Evolutionary conservation across 768 basidiomycete genomes (phyloP), one percentile per base, ranked within the genome.

Genomic region (Xerocomellus amylosporus): DNA sequence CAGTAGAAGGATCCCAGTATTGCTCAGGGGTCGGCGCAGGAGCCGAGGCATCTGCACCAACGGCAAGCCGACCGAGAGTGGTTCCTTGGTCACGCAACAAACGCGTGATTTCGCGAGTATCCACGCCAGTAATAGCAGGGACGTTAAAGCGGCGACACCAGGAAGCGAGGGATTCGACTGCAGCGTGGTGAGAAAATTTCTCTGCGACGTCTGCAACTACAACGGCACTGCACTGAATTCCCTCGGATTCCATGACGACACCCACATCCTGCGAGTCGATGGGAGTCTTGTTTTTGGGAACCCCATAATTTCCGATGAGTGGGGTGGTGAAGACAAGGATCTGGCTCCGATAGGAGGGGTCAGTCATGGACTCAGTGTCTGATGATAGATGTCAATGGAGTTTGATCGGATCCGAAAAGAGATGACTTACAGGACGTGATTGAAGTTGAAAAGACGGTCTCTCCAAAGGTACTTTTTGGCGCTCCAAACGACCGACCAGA

Each of bases 341-440:
- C 73, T 99, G 97, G 47, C 93, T 89, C 33, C 93, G 90, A 73
- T 99, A 98, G 8, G 97, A 98, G 8, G 97, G 97, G 71, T 99
- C 97, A 36, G 97, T 99, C 97, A 99, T 98, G 8, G 93, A 97
- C 74, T 99, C 97, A 44, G 96, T 98, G 71, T 99, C 94, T 96
- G 67, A n/a, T 38, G 26, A 19, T 55, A 58, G 55, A 57, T 9
- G 17, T 52, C 49, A 62, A 45, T 5, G 42, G 41, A 40, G 58
- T 52, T 51, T 49, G 38, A 56, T 49, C 2, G 33, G 15, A 52
- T 30, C 8, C 48, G 28, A 34, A 13, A 53, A 51, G 26, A 44
- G 15, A 49, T 24, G 45, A 78, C 89, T 63, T 58, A 93, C 94
- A 99, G 38, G 94, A 97, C 1, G 97, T 99, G 71, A 99, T 99